Conservation (phyloP, 768 basidiomycete species). For the Candolleomyces efflorescens region DNA sequence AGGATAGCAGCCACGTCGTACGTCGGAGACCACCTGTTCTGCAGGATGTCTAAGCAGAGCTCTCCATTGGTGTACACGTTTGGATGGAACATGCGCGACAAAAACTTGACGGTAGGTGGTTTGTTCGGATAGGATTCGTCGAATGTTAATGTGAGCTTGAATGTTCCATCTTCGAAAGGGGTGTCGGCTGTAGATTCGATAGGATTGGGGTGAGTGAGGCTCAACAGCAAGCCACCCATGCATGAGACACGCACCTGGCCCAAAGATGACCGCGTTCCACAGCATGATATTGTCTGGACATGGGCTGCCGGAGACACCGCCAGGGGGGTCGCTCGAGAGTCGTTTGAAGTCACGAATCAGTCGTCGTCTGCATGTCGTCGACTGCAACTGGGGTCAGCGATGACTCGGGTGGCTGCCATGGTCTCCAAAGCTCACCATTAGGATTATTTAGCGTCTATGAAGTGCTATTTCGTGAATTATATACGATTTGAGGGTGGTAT, state of each 20-base stretch:
- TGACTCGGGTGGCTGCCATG: neutral
- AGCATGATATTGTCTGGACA: conserved; percentile 99
- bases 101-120: conserved; percentile 95
- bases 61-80: conserved; percentile 99
- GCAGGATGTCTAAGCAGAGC: conserved; percentile 96
- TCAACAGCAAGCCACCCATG: neutral
- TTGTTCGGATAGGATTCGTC: conserved; percentile 99
- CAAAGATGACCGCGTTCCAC: conserved; percentile 99
- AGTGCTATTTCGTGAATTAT: no score
- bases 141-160: conserved; percentile 92
- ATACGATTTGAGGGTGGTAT: no score
- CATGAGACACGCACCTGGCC: conserved; percentile 66
- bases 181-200: conserved; percentile 90
- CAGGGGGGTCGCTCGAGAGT: conserved; percentile 90
- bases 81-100: conserved; percentile 98
- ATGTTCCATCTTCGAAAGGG: conserved; percentile 98
- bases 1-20: conserved; percentile 99
- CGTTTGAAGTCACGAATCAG: conserved; percentile 98
- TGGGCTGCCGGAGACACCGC: conserved; percentile 95
- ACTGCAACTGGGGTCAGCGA: conserved; percentile 39
- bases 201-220: no score
- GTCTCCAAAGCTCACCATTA: neutral
- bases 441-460: neutral
- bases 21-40: conserved; percentile 98
- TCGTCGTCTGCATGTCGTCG: conserved; percentile 90